Percentiles rank a stretch among this genome's conserved stretches.
Conservation (phyloP, 2,329 filamentous ascomycete species). For the Cladosporium colombiae region DNA sequence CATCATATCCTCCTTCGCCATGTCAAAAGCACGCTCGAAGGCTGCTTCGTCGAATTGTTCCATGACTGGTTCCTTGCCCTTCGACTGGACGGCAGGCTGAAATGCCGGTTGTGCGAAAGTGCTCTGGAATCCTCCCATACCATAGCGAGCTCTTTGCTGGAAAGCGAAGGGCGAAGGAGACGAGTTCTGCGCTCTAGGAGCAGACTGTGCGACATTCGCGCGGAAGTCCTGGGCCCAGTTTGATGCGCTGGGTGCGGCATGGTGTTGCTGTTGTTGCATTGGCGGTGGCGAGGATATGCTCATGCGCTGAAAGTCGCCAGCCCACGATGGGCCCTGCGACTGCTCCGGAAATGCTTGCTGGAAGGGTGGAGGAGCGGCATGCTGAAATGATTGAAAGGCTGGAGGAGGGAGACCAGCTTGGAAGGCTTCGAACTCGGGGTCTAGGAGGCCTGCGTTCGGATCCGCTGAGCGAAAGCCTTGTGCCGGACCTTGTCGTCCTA, state of each 20-base stretch:
- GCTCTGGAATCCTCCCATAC: slow-evolving; percentile 32
- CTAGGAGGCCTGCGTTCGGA: slow-evolving; percentile 56
- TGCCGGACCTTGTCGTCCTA: slow-evolving; percentile 46
- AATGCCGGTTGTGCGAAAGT: slow-evolving; percentile 30
- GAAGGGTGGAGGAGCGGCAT: slow-evolving; percentile 27
- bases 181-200: slow-evolving; percentile 32
- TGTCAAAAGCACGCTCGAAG: slow-evolving; percentile 57
- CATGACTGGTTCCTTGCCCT: slow-evolving; percentile 38
- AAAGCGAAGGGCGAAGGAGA: slow-evolving; percentile 34
- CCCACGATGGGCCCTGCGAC: slow-evolving; percentile 45
- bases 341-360: slow-evolving; percentile 14
- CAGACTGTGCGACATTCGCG: slow-evolving; percentile 42
- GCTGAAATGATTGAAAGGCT: slow-evolving; percentile 40
- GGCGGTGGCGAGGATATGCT: slow-evolving; percentile 44
- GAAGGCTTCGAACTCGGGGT: slow-evolving; percentile 70
- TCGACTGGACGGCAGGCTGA: slow-evolving; percentile 26
- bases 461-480: slow-evolving; percentile 65
- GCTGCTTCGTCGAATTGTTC: slow-evolving; percentile 56
- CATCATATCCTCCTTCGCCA: slow-evolving; percentile 46
- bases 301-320: slow-evolving; percentile 52
- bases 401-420: slow-evolving; percentile 54
- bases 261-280: slow-evolving; percentile 51
- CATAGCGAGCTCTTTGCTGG: slow-evolving; percentile 36
- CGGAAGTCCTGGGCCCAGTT: slow-evolving; percentile 64
- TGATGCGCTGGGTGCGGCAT: slow-evolving; percentile 36